Evolutionary conservation across 768 basidiomycete species (phyloP).

Genomic region (Pisolithus microcarpus): DNA sequence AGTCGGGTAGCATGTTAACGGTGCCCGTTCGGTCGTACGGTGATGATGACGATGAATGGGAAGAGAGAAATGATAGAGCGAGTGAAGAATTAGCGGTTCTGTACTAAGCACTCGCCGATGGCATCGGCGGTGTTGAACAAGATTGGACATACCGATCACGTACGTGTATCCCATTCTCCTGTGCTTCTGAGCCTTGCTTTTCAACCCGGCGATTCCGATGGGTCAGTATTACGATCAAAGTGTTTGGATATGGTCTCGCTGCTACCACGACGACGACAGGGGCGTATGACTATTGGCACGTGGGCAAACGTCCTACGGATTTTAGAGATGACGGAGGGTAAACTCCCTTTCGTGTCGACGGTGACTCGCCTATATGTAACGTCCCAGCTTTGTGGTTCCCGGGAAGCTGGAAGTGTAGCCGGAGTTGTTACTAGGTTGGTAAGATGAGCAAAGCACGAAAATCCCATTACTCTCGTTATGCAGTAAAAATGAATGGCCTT

Average conservation of each 20-base stretch:
- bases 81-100: background rate
- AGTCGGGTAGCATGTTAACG: background rate
- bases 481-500: background rate
- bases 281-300: too few relatives aligned
- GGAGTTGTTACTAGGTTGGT: too few relatives aligned
- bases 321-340: too few relatives aligned
- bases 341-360: too few relatives aligned
- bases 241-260: too few relatives aligned
- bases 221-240: background rate
- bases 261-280: too few relatives aligned
- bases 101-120: background rate
- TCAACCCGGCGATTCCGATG: background rate
- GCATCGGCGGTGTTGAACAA: background rate
- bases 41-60: too few relatives aligned
- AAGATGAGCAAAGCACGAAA: background rate
- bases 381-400: too few relatives aligned
- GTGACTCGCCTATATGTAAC: too few relatives aligned
- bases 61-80: background rate
- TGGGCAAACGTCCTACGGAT: too few relatives aligned
- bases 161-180: constrained; percentile 42
- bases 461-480: background rate
- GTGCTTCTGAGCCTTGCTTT: background rate
- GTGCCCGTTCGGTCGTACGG: background rate
- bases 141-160: constrained; percentile 44
- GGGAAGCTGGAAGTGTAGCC: too few relatives aligned